Evolutionary conservation across 192 early-diverging fungal genomes (phyloP), one percentile per base, ranked within the genome.

Genomic region (Coemansia sp.): DNA sequence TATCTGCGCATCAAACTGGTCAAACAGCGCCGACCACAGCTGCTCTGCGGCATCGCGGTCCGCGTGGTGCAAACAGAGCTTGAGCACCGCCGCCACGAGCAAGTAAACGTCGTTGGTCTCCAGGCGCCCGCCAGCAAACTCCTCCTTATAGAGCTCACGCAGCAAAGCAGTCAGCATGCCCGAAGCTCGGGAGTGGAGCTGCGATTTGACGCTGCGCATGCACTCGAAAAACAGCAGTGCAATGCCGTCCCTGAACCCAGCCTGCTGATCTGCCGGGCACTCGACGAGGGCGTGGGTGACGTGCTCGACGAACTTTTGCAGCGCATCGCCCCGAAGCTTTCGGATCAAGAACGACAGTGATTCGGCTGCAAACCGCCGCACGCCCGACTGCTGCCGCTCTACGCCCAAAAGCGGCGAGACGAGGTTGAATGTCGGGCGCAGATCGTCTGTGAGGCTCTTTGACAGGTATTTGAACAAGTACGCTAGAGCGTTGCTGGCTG

Each of bases 381-480:
- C 88, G 78, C 92, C 91, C 37, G 85, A 77, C 47, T 91, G 90
- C 70, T 91, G 86, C 46, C 74, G 65, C 62, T 88, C 79, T 59
- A 89, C 83, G 53, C 89, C 86, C 11, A 99, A 83, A 17, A 93
- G 74, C 3, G 90, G 90, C 17, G 87, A 67, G 15, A 98, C 65
- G n/a, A 94, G 84, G 82, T 87, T 79, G 65, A 93, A 96, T 36
- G 93, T 93, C 15, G 87, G 82, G 10, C 87, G 74, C 15, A 97
- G 65, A 64, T 97, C 90, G 29, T 65, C 70, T 12, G 86, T 46
- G 24, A 99, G 86, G 61, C 87, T 70, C 51, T 86, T 88, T 9
- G 88, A 87, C 37, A 97, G 85, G 58, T 92, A 92, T 73, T 98
- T 99, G 88, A 95, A 97, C 39, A 97, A 82, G 51, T 91, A 92